Conservation (phyloP, 805 yeast genomes). For the Saturnispora serradocipensis region DNA sequence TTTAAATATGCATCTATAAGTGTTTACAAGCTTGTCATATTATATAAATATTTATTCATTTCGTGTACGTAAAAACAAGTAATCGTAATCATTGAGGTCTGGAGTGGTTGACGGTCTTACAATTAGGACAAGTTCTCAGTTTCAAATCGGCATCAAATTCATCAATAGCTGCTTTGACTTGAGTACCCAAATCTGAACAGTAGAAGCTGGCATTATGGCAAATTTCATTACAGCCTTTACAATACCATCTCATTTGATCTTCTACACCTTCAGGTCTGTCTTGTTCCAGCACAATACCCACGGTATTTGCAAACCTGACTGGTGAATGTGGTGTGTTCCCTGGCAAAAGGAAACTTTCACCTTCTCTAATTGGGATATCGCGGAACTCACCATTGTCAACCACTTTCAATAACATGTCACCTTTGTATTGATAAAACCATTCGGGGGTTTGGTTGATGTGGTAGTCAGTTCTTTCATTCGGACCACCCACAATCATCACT, state of each 20-base stretch:
- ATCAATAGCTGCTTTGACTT: conserved; percentile 74
- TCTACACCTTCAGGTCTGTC: conserved; percentile 66
- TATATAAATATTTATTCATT: background rate
- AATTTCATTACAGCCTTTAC: conserved; percentile 54
- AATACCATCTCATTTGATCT: conserved; percentile 85
- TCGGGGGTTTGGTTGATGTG: conserved; percentile 93
- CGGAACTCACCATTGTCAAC: conserved; percentile 71
- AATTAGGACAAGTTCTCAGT: conserved; percentile 62
- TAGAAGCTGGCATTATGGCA: conserved; percentile 65
- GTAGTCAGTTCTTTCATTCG: conserved; percentile 87
- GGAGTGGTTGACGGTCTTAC: conserved; percentile 69
- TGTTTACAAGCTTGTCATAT: background rate
- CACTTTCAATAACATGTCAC: conserved; percentile 74
- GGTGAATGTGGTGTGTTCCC: conserved; percentile 86
- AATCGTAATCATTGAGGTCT: conserved; percentile 36
- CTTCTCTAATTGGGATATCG: conserved; percentile 70
- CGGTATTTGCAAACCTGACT: conserved; percentile 73
- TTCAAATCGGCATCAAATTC: conserved; percentile 54
- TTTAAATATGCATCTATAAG: background rate
- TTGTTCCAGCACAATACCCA: conserved; percentile 88
- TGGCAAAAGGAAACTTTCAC: conserved; percentile 83
- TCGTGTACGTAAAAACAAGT: background rate
- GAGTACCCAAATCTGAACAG: conserved; percentile 79
- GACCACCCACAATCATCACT: conserved; percentile 94
- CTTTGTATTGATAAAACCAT: conserved; percentile 83